phyloP scores from a whole-genome alignment of 106 monocot genomes.

The Acorus calamus region DNA sequence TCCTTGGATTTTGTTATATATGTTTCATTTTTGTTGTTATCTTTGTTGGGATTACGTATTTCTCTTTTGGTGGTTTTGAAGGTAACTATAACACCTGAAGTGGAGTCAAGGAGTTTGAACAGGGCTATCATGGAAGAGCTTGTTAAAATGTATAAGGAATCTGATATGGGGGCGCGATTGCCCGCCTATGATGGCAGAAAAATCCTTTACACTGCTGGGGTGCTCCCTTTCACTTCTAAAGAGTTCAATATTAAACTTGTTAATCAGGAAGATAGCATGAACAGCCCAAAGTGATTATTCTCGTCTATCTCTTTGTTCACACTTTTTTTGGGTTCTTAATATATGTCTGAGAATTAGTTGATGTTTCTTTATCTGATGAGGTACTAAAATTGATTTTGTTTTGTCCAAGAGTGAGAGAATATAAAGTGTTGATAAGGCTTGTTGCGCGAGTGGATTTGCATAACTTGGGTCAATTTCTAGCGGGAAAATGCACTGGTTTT shows the following conservation, averaged over 20 bases:
- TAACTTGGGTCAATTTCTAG: slow-evolving; percentile 17
- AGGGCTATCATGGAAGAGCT: slow-evolving; percentile 60
- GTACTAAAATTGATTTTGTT: background rate
- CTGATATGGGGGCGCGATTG: slow-evolving; percentile 57
- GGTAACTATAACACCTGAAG: slow-evolving; percentile 65
- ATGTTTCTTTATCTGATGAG: too few species aligned
- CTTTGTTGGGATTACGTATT: background rate
- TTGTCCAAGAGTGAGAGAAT: slow-evolving; percentile 13
- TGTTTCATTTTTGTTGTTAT: background rate
- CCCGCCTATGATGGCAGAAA: slow-evolving; percentile 92
- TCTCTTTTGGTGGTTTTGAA: slow-evolving; percentile 1
- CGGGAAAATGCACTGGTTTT: slow-evolving; percentile 5
- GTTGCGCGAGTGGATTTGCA: slow-evolving; percentile 14
- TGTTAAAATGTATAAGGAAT: slow-evolving; percentile 50
- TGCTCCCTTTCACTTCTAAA: slow-evolving; percentile 52
- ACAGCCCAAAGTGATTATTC: background rate
- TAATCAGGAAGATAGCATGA: slow-evolving; percentile 30
- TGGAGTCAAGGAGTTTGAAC: slow-evolving; percentile 45
- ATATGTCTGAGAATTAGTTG: too few species aligned
- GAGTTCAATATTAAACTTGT: slow-evolving; percentile 60
- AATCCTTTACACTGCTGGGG: slow-evolving; percentile 72
- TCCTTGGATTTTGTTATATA: background rate
- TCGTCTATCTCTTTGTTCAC: too few species aligned
- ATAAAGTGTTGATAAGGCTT: slow-evolving; percentile 15
- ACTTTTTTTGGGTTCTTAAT: too few species aligned